Base-by-base conservation (phyloP, 1,139 yeast genomes). In the Suhomyces kunorum region DNA sequence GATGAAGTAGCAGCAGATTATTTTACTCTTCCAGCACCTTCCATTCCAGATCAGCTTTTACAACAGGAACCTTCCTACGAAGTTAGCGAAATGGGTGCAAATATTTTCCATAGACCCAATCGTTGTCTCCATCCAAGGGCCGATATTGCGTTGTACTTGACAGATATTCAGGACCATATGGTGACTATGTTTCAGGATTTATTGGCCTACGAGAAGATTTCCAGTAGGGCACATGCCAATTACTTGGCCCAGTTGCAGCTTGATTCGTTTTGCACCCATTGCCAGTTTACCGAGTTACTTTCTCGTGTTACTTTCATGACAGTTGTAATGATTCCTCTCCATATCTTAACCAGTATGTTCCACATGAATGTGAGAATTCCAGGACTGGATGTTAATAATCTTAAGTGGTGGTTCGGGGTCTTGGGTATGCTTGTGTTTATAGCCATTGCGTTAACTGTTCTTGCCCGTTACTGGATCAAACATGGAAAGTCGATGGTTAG, bases 151-250 rank as follows among this genome's bases (percentile, higher is more conserved):
- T 72, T 92, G 48, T 92, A 90, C 61, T 67, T 92, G 47, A 97
- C 98, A 44, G 98, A 92, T 80, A 90, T 90, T 56, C 98, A 90
- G 67, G 98, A 90, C 74, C 98, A 90, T 76, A 87, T 90, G 54
- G 82, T 90, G 46, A 90, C 98, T 13, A 90, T 90, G 98, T 86
- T 83, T 62, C 96, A 89, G 63, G 89, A 88, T 55, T 76, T 90
- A 57, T 65, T 83, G 37, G 87, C 95, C 3, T 90, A 88, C 56
- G 98, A 90, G 62, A 90, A 90, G 74, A 89, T 90, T 53, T 84
- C 92, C 58, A 83, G 95, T 32, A 77, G 98, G 50, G 85, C 95
- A 1, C 98, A 90, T 61, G 78, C 96, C 19, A 90, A 90, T 59
- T 90, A 90, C 61, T 71, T 90, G 59, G 97, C 98, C 0, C 97